Base-by-base conservation (phyloP, 306 rosid genomes). In the Sicyos edulis region DNA sequence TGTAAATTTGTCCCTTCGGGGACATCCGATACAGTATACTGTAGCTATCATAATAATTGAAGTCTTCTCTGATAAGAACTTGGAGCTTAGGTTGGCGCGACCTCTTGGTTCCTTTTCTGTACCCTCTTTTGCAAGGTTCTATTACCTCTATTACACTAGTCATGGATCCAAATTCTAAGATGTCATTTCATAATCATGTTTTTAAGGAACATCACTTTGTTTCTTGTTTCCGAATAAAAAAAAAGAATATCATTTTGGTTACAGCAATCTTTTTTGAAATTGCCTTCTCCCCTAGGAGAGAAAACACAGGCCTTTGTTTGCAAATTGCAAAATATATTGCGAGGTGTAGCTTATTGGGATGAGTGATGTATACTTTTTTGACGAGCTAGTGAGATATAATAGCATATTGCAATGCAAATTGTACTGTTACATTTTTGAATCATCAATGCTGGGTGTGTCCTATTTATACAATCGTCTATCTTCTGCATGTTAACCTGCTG, bases 401-500 rank as follows among this genome's bases (percentile, higher is more conserved):
- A 11, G 34, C 37, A 57, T 24, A 22, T 22, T 34, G 63, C 4
- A 57, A 22, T 57, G 16, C 40, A 24, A 22, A 21, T 22, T 20
- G 2, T 57, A 24, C 21, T 57, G 37, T 20, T 14, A 22, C 63
- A 57, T 10, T 21, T 57, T 57, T 19, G 1, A 64, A 62, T 34
- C 8, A 16, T 10, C 24, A 64, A 16, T 64, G 10, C 54, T 44
- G 70, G 49, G 70, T 29, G 70, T 19, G 5, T 37, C 17, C 16
- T 17, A 21, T 21, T 12, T 47, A n/a, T 67, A 2, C 13, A 6
- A 40, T 45, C 10, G 14, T 9, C 50, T 22, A 47, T 79, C 72
- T 49, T 77, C 65, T 74, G 54, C 64, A 63, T 21, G 8, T 40
- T 24, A 70, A 45, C 32, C 59, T 50, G 58, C 61, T 51, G 24